Base-by-base conservation (phyloP, 116 monocot genomes). In the Trichopus zeylanicus region DNA sequence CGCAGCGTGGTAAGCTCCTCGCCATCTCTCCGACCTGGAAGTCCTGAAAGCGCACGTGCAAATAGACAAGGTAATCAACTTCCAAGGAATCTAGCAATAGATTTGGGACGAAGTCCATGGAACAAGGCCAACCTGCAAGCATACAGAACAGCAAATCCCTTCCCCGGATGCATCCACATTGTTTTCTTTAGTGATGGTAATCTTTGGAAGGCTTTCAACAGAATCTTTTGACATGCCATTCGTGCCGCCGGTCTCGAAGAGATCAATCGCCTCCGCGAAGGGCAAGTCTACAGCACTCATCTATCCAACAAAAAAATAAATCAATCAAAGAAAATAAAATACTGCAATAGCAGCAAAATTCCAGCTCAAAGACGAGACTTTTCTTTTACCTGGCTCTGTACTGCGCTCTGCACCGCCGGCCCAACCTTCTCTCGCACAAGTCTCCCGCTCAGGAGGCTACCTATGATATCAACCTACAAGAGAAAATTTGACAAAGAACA, bases 301-400 rank as follows among this genome's bases (percentile, higher is more conserved):
- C 89, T 89, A 69, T 63, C 8, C 0, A 31, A 59, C 25, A 9
- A 21, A 37, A 33, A 26, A 3, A 7, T 47, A 10, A 8, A 4
- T n/a, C n/a, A n/a, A n/a, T n/a, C n/a, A n/a, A n/a, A n/a, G n/a
- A n/a, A n/a, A n/a, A n/a, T n/a, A n/a, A n/a, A n/a, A n/a, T n/a
- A n/a, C n/a, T n/a, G n/a, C n/a, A n/a, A n/a, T n/a, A n/a, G n/a
- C n/a, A n/a, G n/a, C n/a, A n/a, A n/a, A n/a, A n/a, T n/a, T n/a
- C n/a, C n/a, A n/a, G n/a, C n/a, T n/a, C n/a, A n/a, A n/a, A n/a
- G n/a, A n/a, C n/a, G n/a, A n/a, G n/a, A n/a, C n/a, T n/a, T n/a
- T n/a, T n/a, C n/a, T n/a, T n/a, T n/a, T 67, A 83, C 92, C 87
- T 92, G 87, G 46, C 83, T 92, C 65, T 69, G 80, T n/a, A 87